These are phyloP conservation scores for Pleochaeta shiraiana DNA, from an alignment of 2,329 filamentous ascomycete species.

Conservation along the genomic window DNA sequence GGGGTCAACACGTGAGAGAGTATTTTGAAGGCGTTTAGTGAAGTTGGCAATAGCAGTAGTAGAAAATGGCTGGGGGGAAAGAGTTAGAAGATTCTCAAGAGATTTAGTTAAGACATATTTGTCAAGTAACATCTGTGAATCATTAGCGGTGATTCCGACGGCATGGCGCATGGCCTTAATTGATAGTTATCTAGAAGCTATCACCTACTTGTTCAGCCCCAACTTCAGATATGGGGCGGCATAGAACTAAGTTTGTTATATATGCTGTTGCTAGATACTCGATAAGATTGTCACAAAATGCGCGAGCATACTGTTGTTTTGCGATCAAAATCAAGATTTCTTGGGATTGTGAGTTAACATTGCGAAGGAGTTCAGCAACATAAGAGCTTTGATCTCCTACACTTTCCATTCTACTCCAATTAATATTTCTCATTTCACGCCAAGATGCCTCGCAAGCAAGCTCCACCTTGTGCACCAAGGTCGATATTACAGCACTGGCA, in stretches of 20 bases:
- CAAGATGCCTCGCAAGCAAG: conserved; percentile 65
- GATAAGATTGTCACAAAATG: conserved; percentile 91
- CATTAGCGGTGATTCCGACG: conserved; percentile 11
- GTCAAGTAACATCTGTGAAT: conserved; percentile 67
- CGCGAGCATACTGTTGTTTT: conserved; percentile 84
- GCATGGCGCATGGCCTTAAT: too few species aligned
- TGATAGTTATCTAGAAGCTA: not conserved
- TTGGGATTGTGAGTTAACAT: conserved; percentile 46
- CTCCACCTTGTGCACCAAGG: conserved; percentile 68
- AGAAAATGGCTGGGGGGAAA: conserved; percentile 20
- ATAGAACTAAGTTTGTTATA: conserved; percentile 66
- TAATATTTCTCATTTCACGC: conserved; percentile 93
- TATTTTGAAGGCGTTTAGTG: conserved; percentile 64
- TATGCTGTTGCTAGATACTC: conserved; percentile 66
- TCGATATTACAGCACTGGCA: conserved; percentile 65
- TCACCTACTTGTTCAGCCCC: conserved; percentile 62
- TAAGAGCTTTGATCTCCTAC: conserved; percentile 91
- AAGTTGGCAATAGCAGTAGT: conserved; percentile 32
- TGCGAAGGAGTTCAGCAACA: conserved; percentile 56
- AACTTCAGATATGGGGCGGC: conserved; percentile 76
- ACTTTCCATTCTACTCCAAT: conserved; percentile 83
- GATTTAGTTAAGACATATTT: conserved; percentile 75
- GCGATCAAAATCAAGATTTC: conserved; percentile 59
- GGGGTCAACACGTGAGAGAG: conserved; percentile 72
- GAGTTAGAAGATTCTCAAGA: conserved; percentile 46